A percentile compares a stretch with the other conserved stretches of the same genome.
Conservation (phyloP, 75 land plant species). For the Selaginella moellendorffii region DNA sequence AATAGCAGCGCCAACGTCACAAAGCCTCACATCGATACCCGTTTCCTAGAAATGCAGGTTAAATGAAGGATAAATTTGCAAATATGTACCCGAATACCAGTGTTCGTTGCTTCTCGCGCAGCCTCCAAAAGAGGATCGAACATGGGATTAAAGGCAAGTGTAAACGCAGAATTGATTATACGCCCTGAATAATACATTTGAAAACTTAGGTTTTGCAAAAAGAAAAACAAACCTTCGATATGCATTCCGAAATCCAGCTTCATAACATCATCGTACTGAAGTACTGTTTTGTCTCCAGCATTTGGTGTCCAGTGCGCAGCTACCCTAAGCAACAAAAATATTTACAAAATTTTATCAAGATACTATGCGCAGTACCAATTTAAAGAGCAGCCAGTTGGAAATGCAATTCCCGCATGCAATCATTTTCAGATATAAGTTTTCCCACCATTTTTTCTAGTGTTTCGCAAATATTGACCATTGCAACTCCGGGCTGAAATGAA, state of each 20-base stretch:
- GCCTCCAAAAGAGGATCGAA: constrained; percentile 89
- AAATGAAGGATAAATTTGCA: not conserved
- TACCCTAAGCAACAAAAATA: constrained; percentile 54
- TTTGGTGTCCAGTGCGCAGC: constrained; percentile 99
- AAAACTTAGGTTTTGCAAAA: not conserved
- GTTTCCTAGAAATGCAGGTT: constrained; percentile 42
- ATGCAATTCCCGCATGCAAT: constrained; percentile 91
- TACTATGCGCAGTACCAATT: constrained; percentile 47
- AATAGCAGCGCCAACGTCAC: constrained; percentile 95
- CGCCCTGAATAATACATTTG: constrained; percentile 36
- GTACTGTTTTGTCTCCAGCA: constrained; percentile 89
- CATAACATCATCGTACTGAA: constrained; percentile 99
- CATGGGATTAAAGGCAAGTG: constrained; percentile 95
- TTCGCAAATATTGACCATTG: constrained; percentile 86
- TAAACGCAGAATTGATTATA: constrained; percentile 96
- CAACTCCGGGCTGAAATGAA: constrained; percentile 85
- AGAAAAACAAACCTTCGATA: constrained; percentile 60
- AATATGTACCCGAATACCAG: constrained; percentile 71
- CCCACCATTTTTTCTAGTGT: constrained; percentile 94
- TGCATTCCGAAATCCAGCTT: constrained; percentile 99
- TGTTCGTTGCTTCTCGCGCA: constrained; percentile 84
- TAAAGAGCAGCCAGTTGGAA: constrained; percentile 94
- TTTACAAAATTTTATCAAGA: too few species aligned
- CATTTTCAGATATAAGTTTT: constrained; percentile 81
- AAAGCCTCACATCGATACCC: constrained; percentile 93